These are phyloP conservation scores for Rosa hybrid DNA, from an alignment of 331 rosid species.

Conservation along the genomic window DNA sequence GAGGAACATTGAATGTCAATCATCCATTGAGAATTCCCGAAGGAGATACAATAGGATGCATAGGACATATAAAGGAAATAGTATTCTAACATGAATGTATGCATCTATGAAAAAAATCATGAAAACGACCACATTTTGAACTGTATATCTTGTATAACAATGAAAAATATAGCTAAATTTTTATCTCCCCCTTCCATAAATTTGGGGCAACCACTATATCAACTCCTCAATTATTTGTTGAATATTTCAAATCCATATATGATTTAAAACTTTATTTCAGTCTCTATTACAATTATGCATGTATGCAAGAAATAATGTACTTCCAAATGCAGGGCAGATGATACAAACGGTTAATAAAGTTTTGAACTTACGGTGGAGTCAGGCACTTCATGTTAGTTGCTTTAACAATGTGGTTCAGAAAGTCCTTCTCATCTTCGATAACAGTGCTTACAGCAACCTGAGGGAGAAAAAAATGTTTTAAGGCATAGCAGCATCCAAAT, in stretches of 20 bases:
- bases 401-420: constrained; percentile 82
- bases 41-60: constrained; percentile 1
- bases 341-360: constrained; percentile 10
- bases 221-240: background rate
- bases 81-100: too few relatives aligned
- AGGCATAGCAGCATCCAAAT: background rate
- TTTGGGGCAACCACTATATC: background rate
- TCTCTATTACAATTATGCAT: background rate
- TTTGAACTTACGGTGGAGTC: constrained; percentile 78
- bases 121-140: background rate
- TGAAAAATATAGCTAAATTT: background rate
- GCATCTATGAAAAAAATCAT: background rate
- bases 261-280: background rate
- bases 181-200: background rate
- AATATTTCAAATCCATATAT: background rate
- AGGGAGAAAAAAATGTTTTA: constrained; percentile 1
- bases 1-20: constrained; percentile 17
- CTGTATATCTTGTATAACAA: background rate
- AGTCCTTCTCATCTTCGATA: constrained; percentile 87
- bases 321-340: background rate
- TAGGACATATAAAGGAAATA: too few relatives aligned
- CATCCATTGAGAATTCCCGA: constrained; percentile 2
- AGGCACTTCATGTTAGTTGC: constrained; percentile 99
- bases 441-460: constrained; percentile 96
- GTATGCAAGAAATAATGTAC: background rate